A percentile compares a stretch with the other conserved stretches of the same genome.
Evolutionary conservation across 768 basidiomycete species (phyloP).

Genomic region (Leucocoprinus leucothites): DNA sequence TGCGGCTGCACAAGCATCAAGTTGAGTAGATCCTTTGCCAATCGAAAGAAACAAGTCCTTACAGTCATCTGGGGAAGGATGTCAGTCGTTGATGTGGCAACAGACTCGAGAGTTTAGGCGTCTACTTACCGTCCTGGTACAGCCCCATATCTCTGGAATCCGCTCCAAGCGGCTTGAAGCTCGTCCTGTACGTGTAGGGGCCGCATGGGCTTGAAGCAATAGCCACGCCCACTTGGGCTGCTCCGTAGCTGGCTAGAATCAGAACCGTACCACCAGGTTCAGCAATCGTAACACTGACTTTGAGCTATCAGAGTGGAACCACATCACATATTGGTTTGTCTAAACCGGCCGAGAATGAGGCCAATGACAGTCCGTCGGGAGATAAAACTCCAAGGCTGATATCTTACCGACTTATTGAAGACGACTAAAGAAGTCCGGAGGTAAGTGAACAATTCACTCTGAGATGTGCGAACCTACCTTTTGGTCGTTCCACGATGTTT

Average conservation of each 20-base stretch:
- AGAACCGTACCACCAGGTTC: background rate
- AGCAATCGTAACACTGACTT: constrained; percentile 32
- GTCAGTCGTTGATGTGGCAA: constrained; percentile 4
- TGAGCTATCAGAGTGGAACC: constrained; percentile 65
- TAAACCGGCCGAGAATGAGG: constrained; percentile 16
- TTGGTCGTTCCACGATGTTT: constrained; percentile 61
- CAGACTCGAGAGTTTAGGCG: background rate
- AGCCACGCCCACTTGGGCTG: constrained; percentile 62
- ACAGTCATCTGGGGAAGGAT: constrained; percentile 35
- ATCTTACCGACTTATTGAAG: constrained; percentile 46
- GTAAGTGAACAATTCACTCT: background rate
- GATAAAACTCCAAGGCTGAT: background rate
- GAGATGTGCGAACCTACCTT: constrained; percentile 34
- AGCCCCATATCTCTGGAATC: constrained; percentile 60
- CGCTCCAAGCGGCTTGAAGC: constrained; percentile 54
- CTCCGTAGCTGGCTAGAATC: constrained; percentile 45
- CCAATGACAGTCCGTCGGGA: background rate
- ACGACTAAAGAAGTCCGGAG: constrained; percentile 33
- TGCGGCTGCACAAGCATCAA: constrained; percentile 25
- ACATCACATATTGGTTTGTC: constrained; percentile 67
- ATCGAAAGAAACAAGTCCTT: background rate
- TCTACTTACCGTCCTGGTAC: constrained; percentile 50
- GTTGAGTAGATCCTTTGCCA: background rate
- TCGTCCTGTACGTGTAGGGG: constrained; percentile 53
- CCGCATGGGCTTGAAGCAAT: constrained; percentile 58